Conservation (phyloP, 352 stramenopile species). For the Globisporangium okanoganense region DNA sequence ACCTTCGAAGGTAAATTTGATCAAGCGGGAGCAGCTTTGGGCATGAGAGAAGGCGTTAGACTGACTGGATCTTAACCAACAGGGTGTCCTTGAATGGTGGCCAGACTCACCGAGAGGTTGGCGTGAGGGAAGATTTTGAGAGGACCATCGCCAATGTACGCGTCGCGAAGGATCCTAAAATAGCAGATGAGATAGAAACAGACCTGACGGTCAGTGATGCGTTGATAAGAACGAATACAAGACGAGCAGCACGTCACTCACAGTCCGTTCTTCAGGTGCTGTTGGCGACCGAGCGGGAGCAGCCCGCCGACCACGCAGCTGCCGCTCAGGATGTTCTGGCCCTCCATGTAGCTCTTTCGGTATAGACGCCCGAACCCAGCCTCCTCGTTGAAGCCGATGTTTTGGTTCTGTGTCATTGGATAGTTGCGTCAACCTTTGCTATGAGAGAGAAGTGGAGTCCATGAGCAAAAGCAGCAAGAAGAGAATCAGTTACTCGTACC, state of each 20-base stretch:
- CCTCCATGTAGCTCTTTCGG: conserved; percentile 70
- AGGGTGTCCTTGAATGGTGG: background rate
- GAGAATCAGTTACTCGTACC: conserved; percentile 28
- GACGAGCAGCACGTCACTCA: conserved; percentile 15
- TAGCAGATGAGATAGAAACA: background rate
- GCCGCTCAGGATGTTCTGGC: conserved; percentile 73
- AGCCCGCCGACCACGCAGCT: conserved; percentile 71
- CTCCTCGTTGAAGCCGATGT: conserved; percentile 47
- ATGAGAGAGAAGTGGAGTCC: background rate
- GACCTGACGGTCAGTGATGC: background rate
- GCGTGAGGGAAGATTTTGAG: conserved; percentile 67
- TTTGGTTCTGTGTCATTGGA: conserved; percentile 46
- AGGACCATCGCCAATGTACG: conserved; percentile 67
- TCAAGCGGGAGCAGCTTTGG: conserved; percentile 34
- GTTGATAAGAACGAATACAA: background rate
- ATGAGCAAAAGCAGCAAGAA: background rate
- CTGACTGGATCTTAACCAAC: background rate
- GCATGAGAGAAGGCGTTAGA: background rate
- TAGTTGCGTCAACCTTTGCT: background rate
- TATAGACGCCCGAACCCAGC: conserved; percentile 74
- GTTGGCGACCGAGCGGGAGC: conserved; percentile 68
- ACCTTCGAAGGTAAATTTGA: conserved; percentile 69
- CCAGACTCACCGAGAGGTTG: conserved; percentile 52
- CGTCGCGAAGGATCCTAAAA: conserved; percentile 51
- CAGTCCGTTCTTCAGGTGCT: conserved; percentile 74